phyloP scores from a whole-genome alignment of 2,329 filamentous ascomycete genomes.

The Chaetomium globosum region DNA sequence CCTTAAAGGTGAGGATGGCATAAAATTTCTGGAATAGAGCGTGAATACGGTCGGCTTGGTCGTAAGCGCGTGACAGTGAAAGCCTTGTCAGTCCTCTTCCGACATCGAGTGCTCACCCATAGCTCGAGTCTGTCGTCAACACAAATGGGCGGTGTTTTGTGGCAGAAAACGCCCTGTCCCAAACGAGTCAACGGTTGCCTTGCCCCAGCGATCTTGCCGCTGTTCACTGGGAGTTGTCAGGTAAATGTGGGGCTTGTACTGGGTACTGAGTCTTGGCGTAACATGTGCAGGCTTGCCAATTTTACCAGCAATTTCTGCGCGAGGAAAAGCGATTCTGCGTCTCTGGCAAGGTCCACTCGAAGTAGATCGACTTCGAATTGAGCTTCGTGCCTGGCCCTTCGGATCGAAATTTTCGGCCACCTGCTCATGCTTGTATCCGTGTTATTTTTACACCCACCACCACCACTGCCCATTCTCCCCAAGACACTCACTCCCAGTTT shows the following conservation, averaged over 20 bases:
- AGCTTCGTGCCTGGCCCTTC: conserved; percentile 10
- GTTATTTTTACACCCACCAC: conserved; percentile 7
- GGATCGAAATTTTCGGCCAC: conserved; percentile 27
- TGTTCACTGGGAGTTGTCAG: background rate
- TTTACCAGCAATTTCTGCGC: background rate
- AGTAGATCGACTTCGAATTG: conserved; percentile 17
- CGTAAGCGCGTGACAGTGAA: background rate
- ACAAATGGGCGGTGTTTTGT: conserved; percentile 31
- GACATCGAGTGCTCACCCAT: conserved; percentile 1
- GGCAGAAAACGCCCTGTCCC: conserved; percentile 32
- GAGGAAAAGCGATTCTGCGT: background rate
- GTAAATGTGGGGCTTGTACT: conserved; percentile 10
- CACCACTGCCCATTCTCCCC: conserved; percentile 3
- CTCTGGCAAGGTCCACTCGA: background rate
- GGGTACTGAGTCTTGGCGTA: background rate
- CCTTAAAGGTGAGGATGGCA: background rate
- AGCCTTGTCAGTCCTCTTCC: background rate
- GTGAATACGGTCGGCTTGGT: background rate
- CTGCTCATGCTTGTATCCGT: conserved; percentile 27
- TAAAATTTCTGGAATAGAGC: background rate
- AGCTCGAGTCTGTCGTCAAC: conserved; percentile 29
- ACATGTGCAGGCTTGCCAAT: background rate
- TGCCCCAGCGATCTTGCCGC: conserved; percentile 1
- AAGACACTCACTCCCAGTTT: background rate
- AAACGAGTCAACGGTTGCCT: conserved; percentile 22